phyloP scores from a whole-genome alignment of 2,329 filamentous ascomycete species.

The Juglanconis juglandina region DNA sequence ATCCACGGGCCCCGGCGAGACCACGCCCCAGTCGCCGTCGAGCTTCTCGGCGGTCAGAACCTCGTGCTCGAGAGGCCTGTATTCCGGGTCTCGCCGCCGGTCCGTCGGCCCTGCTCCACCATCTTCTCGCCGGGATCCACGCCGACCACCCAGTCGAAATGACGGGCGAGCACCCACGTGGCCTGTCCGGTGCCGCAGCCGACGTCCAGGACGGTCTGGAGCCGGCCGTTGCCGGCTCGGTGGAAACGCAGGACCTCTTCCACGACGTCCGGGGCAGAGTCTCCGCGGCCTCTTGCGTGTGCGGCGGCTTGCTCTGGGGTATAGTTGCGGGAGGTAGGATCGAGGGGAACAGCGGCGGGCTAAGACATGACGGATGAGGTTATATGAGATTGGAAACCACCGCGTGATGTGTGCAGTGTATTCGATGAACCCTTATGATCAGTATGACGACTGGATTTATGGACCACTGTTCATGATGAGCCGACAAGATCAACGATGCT shows the following conservation, averaged over 20 bases:
- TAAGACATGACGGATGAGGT: background rate
- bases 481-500: too few species aligned
- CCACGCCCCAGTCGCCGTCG: constrained; percentile 8
- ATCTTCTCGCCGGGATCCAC: constrained; percentile 27
- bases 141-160: constrained; percentile 25
- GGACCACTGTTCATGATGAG: too few species aligned
- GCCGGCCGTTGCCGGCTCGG: constrained; percentile 5
- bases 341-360: constrained; percentile 1
- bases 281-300: constrained; percentile 24
- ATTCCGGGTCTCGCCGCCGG: constrained; percentile 22
- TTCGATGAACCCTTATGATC: too few species aligned
- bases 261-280: constrained; percentile 21
- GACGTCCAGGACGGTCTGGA: constrained; percentile 23
- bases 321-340: constrained; percentile 27
- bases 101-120: constrained; percentile 23
- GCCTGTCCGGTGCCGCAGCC: constrained; percentile 30
- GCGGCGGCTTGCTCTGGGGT: constrained; percentile 21
- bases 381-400: too few species aligned
- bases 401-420: too few species aligned
- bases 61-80: constrained; percentile 21
- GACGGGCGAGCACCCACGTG: constrained; percentile 24
- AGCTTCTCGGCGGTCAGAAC: constrained; percentile 25
- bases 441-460: too few species aligned
- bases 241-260: constrained; percentile 24
- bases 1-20: constrained; percentile 24